Conservation (phyloP, 1,284 basidiomycete species). For the Ganoderma lucidum region DNA sequence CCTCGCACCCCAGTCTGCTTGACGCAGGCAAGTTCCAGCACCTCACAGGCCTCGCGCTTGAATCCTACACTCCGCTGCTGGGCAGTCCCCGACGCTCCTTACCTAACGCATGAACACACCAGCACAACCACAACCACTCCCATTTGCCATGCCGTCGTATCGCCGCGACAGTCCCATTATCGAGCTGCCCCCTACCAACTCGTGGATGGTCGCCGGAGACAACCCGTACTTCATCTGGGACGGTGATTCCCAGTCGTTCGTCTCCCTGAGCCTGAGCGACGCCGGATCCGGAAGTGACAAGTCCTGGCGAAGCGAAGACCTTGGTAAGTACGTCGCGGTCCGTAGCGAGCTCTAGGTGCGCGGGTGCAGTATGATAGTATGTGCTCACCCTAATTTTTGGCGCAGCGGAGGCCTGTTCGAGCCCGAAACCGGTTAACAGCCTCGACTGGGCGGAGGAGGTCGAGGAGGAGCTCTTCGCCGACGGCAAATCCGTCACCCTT, state of each 20-base stretch:
- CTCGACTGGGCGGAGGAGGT: constrained; percentile 4
- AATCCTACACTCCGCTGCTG: constrained; percentile 2
- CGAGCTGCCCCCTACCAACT: background rate
- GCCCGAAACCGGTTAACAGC: background rate
- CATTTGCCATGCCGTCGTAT: background rate
- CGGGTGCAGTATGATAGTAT: background rate
- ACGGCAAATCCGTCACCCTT: constrained; percentile 4
- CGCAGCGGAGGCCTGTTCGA: constrained; percentile 1
- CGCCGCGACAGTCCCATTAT: background rate
- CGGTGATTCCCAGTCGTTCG: constrained; percentile 10
- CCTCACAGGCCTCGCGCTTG: background rate
- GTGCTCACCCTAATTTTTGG: background rate
- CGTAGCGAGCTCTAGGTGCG: background rate
- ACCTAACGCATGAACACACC: background rate
- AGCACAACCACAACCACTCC: background rate
- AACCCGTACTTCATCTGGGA: constrained; percentile 6
- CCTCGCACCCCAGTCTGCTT: constrained; percentile 6
- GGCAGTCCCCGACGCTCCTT: constrained; percentile 4
- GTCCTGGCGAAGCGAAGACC: constrained; percentile 1
- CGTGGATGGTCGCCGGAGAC: background rate
- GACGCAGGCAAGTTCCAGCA: constrained; percentile 2
- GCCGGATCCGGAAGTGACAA: background rate
- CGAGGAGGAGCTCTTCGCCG: constrained; percentile 10
- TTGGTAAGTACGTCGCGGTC: background rate
- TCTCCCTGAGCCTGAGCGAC: background rate